phyloP scores from a whole-genome alignment of 352 stramenopile genomes.

The Phytophthora brassicae region DNA sequence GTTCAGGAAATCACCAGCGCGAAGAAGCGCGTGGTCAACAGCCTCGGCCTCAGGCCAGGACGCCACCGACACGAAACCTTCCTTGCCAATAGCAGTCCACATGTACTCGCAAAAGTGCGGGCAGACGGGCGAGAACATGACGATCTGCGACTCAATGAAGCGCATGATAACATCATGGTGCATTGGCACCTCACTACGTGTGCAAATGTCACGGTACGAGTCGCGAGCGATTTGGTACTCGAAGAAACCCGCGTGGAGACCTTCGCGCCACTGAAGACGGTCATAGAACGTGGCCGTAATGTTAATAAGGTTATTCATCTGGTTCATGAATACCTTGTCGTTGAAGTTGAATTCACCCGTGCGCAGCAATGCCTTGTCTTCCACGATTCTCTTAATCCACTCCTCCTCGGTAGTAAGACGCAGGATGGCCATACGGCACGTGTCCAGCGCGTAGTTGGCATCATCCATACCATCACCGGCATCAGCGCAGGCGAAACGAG shows the following conservation, averaged over 20 bases:
- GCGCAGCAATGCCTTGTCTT: conserved; percentile 86
- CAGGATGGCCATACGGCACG: conserved; percentile 97
- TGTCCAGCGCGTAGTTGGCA: conserved; percentile 98
- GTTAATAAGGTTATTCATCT: conserved; percentile 96
- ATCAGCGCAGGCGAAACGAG: conserved; percentile 97
- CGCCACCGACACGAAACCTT: conserved; percentile 89
- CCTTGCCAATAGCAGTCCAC: conserved; percentile 92
- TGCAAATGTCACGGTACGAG: conserved; percentile 97
- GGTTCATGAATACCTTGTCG: conserved; percentile 95
- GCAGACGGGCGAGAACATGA: conserved; percentile 96
- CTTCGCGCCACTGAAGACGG: conserved; percentile 95
- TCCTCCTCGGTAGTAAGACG: conserved; percentile 97
- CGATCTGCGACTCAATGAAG: conserved; percentile 93
- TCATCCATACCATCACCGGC: conserved; percentile 98
- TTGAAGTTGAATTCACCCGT: conserved; percentile 87
- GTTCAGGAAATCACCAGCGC: conserved; percentile 92
- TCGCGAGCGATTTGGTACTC: conserved; percentile 98
- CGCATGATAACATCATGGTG: conserved; percentile 91
- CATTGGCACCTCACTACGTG: conserved; percentile 82
- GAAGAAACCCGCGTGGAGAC: conserved; percentile 98
- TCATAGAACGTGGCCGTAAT: conserved; percentile 89
- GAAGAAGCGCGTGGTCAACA: conserved; percentile 92
- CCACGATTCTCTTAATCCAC: conserved; percentile 94
- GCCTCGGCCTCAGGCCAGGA: conserved; percentile 84
- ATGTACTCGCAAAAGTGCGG: conserved; percentile 95